Base-by-base conservation (phyloP, 2,329 filamentous ascomycete species). In the Aspergillus spinulosporus region DNA sequence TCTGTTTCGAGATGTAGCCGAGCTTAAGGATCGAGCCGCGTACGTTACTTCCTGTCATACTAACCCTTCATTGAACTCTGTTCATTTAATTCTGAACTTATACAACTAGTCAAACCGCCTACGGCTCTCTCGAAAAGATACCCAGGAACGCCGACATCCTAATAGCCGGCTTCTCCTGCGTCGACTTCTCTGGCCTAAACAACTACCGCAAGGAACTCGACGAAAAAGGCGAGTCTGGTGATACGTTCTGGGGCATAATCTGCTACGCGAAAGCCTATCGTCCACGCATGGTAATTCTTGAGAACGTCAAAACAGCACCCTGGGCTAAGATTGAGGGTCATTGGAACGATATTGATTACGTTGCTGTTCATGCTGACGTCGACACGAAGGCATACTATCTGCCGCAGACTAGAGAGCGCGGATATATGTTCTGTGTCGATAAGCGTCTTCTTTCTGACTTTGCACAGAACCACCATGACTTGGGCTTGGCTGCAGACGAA, bases 301-400 rank as follows among this genome's bases (percentile, higher is more conserved):
- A 93, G 69, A 93, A 94, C 64, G 87, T 93, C 1, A 68, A 66
- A 1, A 71, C 64, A 6, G 84, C 84, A 0, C 82, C 84, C 0
- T 93, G 88, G 86, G 54, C 73, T 0, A 64, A 76, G 3, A 80
- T 85, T 34, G 70, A 74, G n/a, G 56, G 64, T 0, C 63, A 72
- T 5, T 85, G 80, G 67, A 57, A 73, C 1, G 66, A 71, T 0
- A 77, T 84, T 37, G 82, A 78, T 2, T 93, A 92, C 63, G 68
- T 77, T 2, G 80, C 80, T 0, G 65, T 67, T 0, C 78, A 76
- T 47, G 61, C 78, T 0, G 74, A 72, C 3, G 73, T 88, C 0
- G 88, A 92, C 63, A 88, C 85, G 0, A 91, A 91, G 66, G 72
- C 88, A 2, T 91, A 81, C 63, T 89, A 90, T 57, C 72, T 92